Conservation (phyloP, 169 alveolate species). For the Plasmodium relictum region DNA sequence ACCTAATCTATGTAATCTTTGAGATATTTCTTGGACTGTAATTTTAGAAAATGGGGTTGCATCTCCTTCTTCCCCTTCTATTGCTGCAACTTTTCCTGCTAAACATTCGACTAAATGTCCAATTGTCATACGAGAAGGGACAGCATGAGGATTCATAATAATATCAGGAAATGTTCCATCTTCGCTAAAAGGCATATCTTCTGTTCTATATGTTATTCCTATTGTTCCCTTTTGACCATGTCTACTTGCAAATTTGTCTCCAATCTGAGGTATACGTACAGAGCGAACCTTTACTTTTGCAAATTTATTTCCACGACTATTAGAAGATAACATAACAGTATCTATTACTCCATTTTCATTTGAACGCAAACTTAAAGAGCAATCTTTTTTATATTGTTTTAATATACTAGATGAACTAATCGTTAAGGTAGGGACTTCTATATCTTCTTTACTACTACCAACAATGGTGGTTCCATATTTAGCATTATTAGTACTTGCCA, state of each 20-base stretch:
- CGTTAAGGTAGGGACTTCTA: conserved; percentile 72
- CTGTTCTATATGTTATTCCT: conserved; percentile 99
- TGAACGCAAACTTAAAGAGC: conserved; percentile 94
- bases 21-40: conserved; percentile 97
- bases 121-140: conserved; percentile 99
- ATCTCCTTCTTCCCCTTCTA: conserved; percentile 98
- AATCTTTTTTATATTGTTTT: conserved; percentile 89
- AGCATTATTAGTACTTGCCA: conserved; percentile 1
- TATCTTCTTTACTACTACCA: conserved; percentile 65
- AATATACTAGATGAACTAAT: conserved; percentile 38
- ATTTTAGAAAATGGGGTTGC: conserved; percentile 99
- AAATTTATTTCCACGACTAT: conserved; percentile 96
- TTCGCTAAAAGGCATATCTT: conserved; percentile 98
- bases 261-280: conserved; percentile 97
- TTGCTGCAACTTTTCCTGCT: conserved; percentile 96
- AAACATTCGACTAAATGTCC: conserved; percentile 99
- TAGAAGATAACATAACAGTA: conserved; percentile 97
- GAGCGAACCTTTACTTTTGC: conserved; percentile 97
- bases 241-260: conserved; percentile 99
- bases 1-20: conserved; percentile 96
- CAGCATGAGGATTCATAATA: conserved; percentile 99
- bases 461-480: conserved; percentile 32
- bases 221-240: conserved; percentile 99
- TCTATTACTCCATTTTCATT: conserved; percentile 97
- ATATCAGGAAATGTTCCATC: conserved; percentile 99